Conservation (phyloP, 2,329 filamentous ascomycete genomes). For the Cladobotryum protrusum region DNA sequence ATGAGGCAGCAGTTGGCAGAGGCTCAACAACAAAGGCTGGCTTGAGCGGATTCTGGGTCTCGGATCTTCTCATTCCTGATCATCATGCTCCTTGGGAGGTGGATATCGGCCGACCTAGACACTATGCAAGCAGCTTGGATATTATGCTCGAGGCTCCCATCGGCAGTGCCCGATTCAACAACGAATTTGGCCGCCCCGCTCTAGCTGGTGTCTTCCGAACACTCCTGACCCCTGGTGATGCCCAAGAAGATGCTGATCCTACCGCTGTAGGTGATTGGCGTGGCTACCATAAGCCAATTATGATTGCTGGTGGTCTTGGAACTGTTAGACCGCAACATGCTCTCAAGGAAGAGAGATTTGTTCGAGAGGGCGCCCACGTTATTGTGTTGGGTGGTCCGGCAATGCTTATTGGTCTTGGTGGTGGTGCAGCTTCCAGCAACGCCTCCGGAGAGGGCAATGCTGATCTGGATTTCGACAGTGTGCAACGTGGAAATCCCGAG, state of each 20-base stretch:
- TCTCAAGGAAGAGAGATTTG: constrained; percentile 72
- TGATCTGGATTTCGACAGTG: constrained; percentile 93
- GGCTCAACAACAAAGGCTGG: constrained; percentile 92
- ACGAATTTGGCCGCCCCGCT: constrained; percentile 90
- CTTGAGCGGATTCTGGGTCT: constrained; percentile 88
- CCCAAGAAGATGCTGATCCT: constrained; percentile 26
- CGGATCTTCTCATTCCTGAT: constrained; percentile 83
- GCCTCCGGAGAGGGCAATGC: constrained; percentile 82
- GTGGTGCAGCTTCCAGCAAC: constrained; percentile 88
- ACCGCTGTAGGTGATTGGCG: constrained; percentile 49
- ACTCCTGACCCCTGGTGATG: constrained; percentile 51
- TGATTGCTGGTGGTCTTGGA: constrained; percentile 94
- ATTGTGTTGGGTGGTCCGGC: constrained; percentile 92
- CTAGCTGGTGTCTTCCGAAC: constrained; percentile 89
- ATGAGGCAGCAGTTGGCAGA: constrained; percentile 88
- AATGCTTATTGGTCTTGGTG: constrained; percentile 95
- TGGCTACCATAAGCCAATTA: constrained; percentile 97
- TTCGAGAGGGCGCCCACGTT: constrained; percentile 80
- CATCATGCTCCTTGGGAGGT: constrained; percentile 82
- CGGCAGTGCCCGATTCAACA: constrained; percentile 92
- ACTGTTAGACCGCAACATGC: constrained; percentile 88
- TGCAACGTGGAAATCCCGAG: constrained; percentile 94
- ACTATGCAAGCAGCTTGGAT: constrained; percentile 89
- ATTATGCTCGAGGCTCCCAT: constrained; percentile 98
- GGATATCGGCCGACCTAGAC: constrained; percentile 80